Conservation (phyloP, 164 flowering plant genomes). For the Liriodendron chinense region DNA sequence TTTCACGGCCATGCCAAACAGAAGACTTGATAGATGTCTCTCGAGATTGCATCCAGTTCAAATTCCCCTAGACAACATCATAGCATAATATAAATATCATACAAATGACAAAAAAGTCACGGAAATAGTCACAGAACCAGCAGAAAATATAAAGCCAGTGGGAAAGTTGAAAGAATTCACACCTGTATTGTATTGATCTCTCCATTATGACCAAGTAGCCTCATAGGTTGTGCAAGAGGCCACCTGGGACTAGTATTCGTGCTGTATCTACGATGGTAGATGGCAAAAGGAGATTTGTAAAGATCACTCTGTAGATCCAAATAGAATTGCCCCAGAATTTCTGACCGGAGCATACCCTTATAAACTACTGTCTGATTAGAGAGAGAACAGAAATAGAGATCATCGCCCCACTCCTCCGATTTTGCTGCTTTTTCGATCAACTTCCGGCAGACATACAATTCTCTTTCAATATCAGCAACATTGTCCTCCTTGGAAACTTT, state of each 20-base stretch:
- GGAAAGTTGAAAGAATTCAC: neutral
- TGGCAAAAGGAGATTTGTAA: conserved; percentile 85
- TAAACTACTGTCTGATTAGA: conserved; percentile 96
- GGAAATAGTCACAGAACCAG: neutral
- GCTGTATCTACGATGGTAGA: conserved; percentile 94
- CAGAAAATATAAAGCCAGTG: conserved; percentile 8
- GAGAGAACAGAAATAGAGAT: conserved; percentile 90
- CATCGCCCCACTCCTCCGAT: conserved; percentile 77
- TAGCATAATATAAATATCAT: neutral
- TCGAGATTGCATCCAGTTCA: conserved; percentile 99
- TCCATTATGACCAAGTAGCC: conserved; percentile 99
- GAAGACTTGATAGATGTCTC: conserved; percentile 81
- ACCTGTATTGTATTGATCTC: conserved; percentile 99
- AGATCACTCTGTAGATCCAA: conserved; percentile 81
- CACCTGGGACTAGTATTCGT: conserved; percentile 99
- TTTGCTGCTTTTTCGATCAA: conserved; percentile 69
- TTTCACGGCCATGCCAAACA: conserved; percentile 98
- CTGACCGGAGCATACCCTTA: conserved; percentile 99
- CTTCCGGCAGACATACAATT: conserved; percentile 86
- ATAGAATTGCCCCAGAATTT: conserved; percentile 85
- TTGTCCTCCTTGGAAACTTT: conserved; percentile 68
- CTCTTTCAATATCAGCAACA: conserved; percentile 90
- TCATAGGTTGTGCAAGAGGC: conserved; percentile 99
- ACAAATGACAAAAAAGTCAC: neutral
- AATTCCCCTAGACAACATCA: conserved; percentile 68